Evolutionary conservation across 1,284 basidiomycete genomes (phyloP).

Genomic region (Exsudoporus floridanus): DNA sequence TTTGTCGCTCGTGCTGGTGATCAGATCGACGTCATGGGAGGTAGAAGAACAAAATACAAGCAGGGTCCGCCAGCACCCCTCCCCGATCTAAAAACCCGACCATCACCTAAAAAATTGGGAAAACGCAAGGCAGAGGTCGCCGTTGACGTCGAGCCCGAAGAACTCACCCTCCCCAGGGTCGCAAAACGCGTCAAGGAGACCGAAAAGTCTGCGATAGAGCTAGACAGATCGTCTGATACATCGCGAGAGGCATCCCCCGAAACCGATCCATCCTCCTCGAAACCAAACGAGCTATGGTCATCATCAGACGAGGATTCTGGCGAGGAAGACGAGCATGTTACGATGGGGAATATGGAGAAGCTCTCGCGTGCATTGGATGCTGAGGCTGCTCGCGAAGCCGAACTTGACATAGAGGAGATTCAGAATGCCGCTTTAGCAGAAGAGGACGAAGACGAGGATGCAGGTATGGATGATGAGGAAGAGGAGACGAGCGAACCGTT

Average conservation of each 20-base stretch:
- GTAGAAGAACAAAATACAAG: constrained; percentile 89
- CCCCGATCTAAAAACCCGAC: constrained; percentile 36
- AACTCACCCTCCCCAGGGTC: constrained; percentile 38
- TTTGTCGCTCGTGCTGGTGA: no score
- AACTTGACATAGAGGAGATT: constrained; percentile 65
- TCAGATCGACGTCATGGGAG: constrained; percentile 38
- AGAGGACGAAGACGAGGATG: constrained; percentile 54
- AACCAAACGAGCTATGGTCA: constrained; percentile 31
- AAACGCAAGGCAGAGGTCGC: constrained; percentile 73
- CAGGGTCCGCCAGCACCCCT: constrained; percentile 76
- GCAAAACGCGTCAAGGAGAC: constrained; percentile 58
- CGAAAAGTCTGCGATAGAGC: constrained; percentile 29
- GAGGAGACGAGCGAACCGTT: constrained; percentile 56
- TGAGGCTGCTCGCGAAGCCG: constrained; percentile 62
- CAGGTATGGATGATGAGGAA: constrained; percentile 54
- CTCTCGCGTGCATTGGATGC: constrained; percentile 72
- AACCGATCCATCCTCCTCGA: constrained; percentile 16
- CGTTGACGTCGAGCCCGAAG: constrained; percentile 44
- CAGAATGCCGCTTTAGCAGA: constrained; percentile 51
- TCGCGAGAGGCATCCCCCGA: constrained; percentile 19
- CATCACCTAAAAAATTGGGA: constrained; percentile 57
- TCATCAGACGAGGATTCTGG: constrained; percentile 44
- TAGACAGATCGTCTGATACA: constrained; percentile 14
- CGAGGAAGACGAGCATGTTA: constrained; percentile 59
- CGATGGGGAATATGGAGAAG: constrained; percentile 75